A percentile compares a stretch with the other conserved stretches of the same genome.
These are phyloP conservation scores for Biscogniauxia mediterranea DNA, from an alignment of 2,329 filamentous ascomycete species.

Conservation along the genomic window DNA sequence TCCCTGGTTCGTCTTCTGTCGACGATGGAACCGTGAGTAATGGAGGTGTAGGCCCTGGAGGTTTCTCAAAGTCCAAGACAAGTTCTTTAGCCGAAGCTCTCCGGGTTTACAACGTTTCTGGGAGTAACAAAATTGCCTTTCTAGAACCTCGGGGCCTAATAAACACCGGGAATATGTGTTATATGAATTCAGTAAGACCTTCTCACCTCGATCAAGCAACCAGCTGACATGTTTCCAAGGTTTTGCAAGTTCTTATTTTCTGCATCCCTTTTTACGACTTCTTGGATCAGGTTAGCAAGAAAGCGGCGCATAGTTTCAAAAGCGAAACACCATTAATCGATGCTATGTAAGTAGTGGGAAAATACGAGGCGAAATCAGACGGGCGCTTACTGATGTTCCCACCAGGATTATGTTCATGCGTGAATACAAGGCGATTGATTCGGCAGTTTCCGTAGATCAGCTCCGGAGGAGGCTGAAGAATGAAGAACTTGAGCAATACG, in stretches of 20 bases:
- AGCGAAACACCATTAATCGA: conserved; percentile 92
- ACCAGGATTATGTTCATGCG: conserved; percentile 89
- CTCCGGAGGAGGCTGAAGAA: conserved; percentile 72
- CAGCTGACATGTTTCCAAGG: conserved; percentile 47
- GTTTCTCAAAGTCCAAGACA: conserved; percentile 45
- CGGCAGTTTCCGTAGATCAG: conserved; percentile 71
- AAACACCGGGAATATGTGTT: conserved; percentile 99
- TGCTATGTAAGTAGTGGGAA: conserved; percentile 70
- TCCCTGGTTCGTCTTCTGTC: conserved; percentile 24
- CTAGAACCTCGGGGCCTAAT: conserved; percentile 90
- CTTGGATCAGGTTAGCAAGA: conserved; percentile 79
- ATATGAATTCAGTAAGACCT: conserved; percentile 95
- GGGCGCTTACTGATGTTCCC: conserved; percentile 2
- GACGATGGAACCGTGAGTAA: conserved; percentile 23
- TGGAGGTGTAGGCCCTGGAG: conserved; percentile 26
- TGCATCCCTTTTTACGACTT: conserved; percentile 95
- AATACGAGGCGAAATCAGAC: neutral
- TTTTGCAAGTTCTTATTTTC: conserved; percentile 92
- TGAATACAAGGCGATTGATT: conserved; percentile 84
- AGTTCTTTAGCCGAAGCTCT: conserved; percentile 61
- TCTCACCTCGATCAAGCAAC: neutral
- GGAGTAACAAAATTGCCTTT: conserved; percentile 69
- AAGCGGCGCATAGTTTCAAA: conserved; percentile 87
- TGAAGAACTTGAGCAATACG: conserved; percentile 84
- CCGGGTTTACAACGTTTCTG: conserved; percentile 66